Evolutionary conservation across 345 rosid species (phyloP).

Genomic region (Rhodamnia argentea): DNA sequence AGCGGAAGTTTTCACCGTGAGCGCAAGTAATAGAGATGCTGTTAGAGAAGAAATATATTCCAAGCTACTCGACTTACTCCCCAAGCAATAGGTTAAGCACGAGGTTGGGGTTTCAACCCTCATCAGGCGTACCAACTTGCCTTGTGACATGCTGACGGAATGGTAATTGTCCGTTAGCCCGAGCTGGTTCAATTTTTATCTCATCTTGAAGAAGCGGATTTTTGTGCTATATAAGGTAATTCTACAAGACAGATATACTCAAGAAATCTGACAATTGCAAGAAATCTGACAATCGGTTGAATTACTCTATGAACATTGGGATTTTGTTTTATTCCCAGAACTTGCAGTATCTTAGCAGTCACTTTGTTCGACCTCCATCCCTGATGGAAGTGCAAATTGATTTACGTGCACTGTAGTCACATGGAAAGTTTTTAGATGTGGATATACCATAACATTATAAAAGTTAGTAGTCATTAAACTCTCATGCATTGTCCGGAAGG

Average conservation of each 20-base stretch:
- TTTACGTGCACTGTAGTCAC: not conserved
- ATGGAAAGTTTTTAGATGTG: not conserved
- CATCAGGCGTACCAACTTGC: not conserved
- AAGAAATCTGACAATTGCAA: not conserved
- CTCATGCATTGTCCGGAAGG: not conserved
- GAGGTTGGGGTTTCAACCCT: not conserved
- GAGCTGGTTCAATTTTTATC: not conserved
- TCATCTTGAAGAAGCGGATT: not conserved
- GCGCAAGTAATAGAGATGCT: slow-evolving; percentile 37
- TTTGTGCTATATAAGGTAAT: not conserved
- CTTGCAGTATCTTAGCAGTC: not conserved
- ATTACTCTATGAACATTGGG: not conserved
- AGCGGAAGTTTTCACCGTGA: slow-evolving; percentile 38
- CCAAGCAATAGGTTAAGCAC: not conserved
- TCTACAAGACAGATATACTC: not conserved
- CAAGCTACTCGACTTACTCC: slow-evolving; percentile 23
- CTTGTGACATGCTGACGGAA: not conserved
- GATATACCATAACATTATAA: not conserved
- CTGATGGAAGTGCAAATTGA: not conserved
- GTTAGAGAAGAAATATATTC: slow-evolving; percentile 28
- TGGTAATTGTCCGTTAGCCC: not conserved
- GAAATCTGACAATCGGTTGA: not conserved
- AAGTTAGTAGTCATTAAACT: not conserved
- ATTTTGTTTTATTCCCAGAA: not conserved
- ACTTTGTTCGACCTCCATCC: not conserved